Base-by-base conservation (phyloP, 768 basidiomycete species). In the Amanita inopinata region DNA sequence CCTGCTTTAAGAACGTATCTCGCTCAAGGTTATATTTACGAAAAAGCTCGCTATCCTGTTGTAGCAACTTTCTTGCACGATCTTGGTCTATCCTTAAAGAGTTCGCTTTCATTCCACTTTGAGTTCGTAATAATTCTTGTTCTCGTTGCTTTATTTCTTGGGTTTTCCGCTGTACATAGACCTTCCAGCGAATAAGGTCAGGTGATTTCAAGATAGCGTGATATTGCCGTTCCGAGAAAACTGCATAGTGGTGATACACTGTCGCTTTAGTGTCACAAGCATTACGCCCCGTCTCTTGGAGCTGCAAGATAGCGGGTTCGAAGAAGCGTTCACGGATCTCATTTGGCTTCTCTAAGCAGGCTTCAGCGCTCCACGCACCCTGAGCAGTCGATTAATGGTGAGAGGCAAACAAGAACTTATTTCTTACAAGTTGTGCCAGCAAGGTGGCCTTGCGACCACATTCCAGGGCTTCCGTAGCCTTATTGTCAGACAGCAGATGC, bases 281-380 rank as follows among this genome's bases (percentile, higher is more conserved):
- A n/a, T 48, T 50, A n/a, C 31, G 10, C 10, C 53, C 38, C 24
- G 43, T 44, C 1, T 49, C 45, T 14, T 61, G 55, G 25, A 69
- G 47, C 5, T 64, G 38, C 0, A 46, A 33, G 20, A 70, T 65
- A 0, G 91, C 87, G 0, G 71, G 69, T 12, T 73, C 64, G 56
- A 98, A 98, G 57, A 77, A 93, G 3, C 70, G 65, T 0, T 63
- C 53, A 48, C 74, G 73, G 40, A 96, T 90, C 20, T 80, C 73
- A 11, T 71, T 65, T 0, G 91, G 79, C 35, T 83, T 84, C 51
- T 84, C 80, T 19, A 94, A 58, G 45, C 84, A 85, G 1, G 96
- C 91, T 52, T 87, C 80, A 5, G 88, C 75, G 17, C 77, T 82
- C 96, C 96, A 99, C 8, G 82, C 71, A 7, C 94, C 96, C 91